Evolutionary conservation across 2,329 filamentous ascomycete genomes (phyloP), one percentile per base, ranked within the genome.

Genomic region (Sporothrix pseudoabietina): DNA sequence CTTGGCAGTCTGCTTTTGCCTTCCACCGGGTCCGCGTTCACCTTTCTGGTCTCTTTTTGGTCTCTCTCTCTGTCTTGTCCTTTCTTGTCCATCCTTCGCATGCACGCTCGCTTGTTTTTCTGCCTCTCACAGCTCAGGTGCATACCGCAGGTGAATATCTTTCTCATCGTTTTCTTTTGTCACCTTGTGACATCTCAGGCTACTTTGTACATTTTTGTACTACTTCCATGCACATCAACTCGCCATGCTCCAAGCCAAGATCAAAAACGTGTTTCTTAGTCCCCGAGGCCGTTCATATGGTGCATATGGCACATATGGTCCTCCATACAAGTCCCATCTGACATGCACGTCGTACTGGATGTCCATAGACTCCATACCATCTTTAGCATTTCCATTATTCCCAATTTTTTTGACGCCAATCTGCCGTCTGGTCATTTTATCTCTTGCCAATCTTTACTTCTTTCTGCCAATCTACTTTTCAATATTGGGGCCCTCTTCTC

Each of bases 211-310:
- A 44, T 14, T 65, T 35, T 30, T 55, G 52, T 12, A 14, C 49
- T 22, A 22, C 22, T 22, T 12, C 22, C 52, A 26, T 55, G n/a
- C 52, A 30, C n/a, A 14, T 14, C 39, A 47, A 10, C 22, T 30
- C 39, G 22, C 61, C 61, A 47, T 41, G 39, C 41, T 6, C 5
- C 5, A 16, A 47, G 61, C 61, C 61, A 65, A 65, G 61, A 65
- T 39, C 39, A 47, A 32, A 39, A 65, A 47, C 61, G 61, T 65
- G 61, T 65, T 65, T 65, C 39, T 47, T 47, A 65, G 61, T 44
- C 39, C 39, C 61, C 61, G n/a, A n/a, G 44, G 44, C 14, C 44
- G 44, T 47, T 14, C 41, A 35, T 35, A 35, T 3, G 35, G 35
- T 35, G 35, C 35, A 35, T 35, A 52, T 52, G 47, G 47, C 19